phyloP scores from a whole-genome alignment of 2,329 filamentous ascomycete genomes.

The Massarina eburnea region DNA sequence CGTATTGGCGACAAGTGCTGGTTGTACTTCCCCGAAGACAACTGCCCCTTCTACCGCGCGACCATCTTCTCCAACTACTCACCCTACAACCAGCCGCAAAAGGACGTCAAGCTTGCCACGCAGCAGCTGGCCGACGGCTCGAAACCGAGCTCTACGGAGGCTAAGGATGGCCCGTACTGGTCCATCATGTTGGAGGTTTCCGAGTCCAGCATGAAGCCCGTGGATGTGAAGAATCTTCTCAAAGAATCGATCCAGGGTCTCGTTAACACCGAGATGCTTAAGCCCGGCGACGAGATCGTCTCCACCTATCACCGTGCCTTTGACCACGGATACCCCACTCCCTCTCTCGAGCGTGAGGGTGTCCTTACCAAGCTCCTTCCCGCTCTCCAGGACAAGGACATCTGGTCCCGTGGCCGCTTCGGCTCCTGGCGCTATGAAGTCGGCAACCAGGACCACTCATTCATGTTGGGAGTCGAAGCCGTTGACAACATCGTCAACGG shows the following conservation, averaged over 20 bases:
- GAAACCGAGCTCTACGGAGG: constrained; percentile 70
- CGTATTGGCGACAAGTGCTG: constrained; percentile 99
- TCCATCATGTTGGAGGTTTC: constrained; percentile 99
- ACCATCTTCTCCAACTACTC: constrained; percentile 99
- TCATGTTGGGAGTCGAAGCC: constrained; percentile 95
- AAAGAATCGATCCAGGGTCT: constrained; percentile 93
- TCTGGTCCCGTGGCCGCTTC: constrained; percentile 94
- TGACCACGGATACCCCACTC: constrained; percentile 97
- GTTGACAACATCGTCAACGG: constrained; percentile 88
- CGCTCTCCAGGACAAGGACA: constrained; percentile 86
- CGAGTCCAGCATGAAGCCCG: constrained; percentile 92
- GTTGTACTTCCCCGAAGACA: constrained; percentile 98
- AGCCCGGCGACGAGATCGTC: constrained; percentile 87
- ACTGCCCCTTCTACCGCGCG: constrained; percentile 98
- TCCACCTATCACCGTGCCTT: constrained; percentile 98
- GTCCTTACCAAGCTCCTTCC: constrained; percentile 91
- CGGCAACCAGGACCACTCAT: constrained; percentile 96
- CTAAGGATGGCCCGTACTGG: constrained; percentile 95
- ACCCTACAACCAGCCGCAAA: constrained; percentile 91
- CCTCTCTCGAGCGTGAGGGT: constrained; percentile 90
- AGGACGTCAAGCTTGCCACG: constrained; percentile 81
- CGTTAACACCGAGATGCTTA: constrained; percentile 97
- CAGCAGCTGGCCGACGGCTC: constrained; percentile 82
- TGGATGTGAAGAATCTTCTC: constrained; percentile 81
- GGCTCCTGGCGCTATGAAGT: constrained; percentile 98